Conservation (phyloP, 2,329 filamentous ascomycete genomes). For the Phaeosphaeriaceae sp. region DNA sequence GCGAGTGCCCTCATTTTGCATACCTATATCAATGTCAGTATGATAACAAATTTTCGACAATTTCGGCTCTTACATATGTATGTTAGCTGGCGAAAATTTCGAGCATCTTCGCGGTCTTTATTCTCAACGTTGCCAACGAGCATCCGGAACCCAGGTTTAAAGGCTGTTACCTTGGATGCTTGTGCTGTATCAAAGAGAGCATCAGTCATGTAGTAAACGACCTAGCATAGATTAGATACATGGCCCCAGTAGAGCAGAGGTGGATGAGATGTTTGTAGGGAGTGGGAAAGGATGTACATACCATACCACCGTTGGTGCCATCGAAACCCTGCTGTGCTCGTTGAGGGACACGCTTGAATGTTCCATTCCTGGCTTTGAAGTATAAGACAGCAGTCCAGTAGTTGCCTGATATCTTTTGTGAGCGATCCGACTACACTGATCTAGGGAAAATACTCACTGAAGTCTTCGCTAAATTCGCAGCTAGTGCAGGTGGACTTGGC, state of each 20-base stretch:
- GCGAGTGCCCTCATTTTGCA: conserved; percentile 36
- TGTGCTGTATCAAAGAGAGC: conserved; percentile 38
- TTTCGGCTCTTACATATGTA: conserved; percentile 34
- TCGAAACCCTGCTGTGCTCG: conserved; percentile 52
- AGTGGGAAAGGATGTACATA: conserved; percentile 3
- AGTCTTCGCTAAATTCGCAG: conserved; percentile 53
- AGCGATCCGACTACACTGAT: neutral
- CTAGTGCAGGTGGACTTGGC: conserved; percentile 50
- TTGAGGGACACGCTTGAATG: conserved; percentile 53
- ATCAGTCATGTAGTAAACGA: conserved; percentile 56
- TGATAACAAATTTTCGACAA: no score
- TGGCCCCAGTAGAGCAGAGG: neutral
- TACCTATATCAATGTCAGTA: conserved; percentile 8
- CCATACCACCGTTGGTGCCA: conserved; percentile 49
- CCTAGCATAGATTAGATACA: conserved; percentile 23
- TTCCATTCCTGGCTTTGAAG: conserved; percentile 35
- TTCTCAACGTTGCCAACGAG: conserved; percentile 49
- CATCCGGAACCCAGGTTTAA: conserved; percentile 54
- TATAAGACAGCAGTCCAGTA: conserved; percentile 44
- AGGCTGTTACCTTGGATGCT: conserved; percentile 50
- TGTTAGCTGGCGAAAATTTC: conserved; percentile 33
- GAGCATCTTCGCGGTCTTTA: conserved; percentile 25
- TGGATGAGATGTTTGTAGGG: neutral
- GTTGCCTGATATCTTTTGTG: conserved; percentile 27
- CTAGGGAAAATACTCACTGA: conserved; percentile 8